phyloP scores from a whole-genome alignment of 331 rosid genomes.

The Acacia pycnantha region DNA sequence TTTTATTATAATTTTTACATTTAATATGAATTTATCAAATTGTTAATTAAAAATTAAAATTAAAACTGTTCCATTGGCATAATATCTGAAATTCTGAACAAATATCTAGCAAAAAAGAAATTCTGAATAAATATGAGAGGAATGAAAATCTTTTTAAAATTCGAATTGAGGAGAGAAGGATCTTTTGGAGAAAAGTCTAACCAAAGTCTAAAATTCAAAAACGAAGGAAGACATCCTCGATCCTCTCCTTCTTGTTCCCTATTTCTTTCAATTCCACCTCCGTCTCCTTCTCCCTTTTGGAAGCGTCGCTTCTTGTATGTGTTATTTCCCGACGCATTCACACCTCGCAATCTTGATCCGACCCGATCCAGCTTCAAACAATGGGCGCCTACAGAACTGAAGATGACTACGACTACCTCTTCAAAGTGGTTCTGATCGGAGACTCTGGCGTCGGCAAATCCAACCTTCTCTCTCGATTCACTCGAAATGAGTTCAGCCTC shows the following conservation, averaged over 20 bases:
- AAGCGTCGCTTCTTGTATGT: background rate
- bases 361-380: background rate
- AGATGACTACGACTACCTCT: conserved; percentile 66
- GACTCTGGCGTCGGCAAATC: conserved; percentile 72
- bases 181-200: background rate
- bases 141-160: background rate
- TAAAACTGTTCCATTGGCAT: too few species aligned
- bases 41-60: too few species aligned
- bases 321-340: background rate
- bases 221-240: background rate
- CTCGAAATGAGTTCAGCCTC: conserved; percentile 60
- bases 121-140: background rate
- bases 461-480: conserved; percentile 61
- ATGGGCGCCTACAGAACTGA: conserved; percentile 55
- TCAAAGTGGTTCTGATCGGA: conserved; percentile 62
- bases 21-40: too few species aligned
- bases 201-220: background rate
- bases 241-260: background rate
- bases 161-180: background rate
- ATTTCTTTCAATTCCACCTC: background rate
- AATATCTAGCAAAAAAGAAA: too few species aligned
- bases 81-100: too few species aligned
- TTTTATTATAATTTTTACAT: too few species aligned
- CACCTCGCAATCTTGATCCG: background rate
- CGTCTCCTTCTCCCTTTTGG: background rate